Evolutionary conservation across 768 basidiomycete genomes (phyloP).

Genomic region (Mycena kentingensis): DNA sequence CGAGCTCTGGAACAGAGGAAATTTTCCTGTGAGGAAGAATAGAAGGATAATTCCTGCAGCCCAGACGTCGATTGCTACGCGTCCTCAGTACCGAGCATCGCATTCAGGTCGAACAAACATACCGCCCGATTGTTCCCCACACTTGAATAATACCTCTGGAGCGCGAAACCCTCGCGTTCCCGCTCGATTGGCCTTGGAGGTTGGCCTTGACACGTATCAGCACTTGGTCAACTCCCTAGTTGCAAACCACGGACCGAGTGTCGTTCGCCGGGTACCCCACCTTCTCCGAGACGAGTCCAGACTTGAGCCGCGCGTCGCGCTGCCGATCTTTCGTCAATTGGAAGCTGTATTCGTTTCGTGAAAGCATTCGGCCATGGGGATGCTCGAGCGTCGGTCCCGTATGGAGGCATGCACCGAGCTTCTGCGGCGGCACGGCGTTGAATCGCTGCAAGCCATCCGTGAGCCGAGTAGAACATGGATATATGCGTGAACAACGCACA

Average conservation of each 20-base stretch:
- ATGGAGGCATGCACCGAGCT: constrained; percentile 73
- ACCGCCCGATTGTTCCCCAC: constrained; percentile 92
- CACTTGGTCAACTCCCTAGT: background rate
- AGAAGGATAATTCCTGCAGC: constrained; percentile 89
- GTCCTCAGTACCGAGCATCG: background rate
- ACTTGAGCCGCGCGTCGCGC: constrained; percentile 59
- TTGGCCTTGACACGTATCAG: constrained; percentile 49
- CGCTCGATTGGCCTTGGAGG: constrained; percentile 92
- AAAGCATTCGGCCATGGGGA: constrained; percentile 68
- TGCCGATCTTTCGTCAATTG: constrained; percentile 59
- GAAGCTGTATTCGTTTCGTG: constrained; percentile 46
- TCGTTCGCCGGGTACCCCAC: constrained; percentile 83
- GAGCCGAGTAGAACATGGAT: background rate
- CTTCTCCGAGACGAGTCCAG: constrained; percentile 56
- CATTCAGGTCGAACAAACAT: constrained; percentile 30
- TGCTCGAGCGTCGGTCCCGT: constrained; percentile 57
- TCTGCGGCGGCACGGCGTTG: constrained; percentile 41
- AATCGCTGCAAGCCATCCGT: constrained; percentile 47
- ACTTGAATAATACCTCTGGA: constrained; percentile 94
- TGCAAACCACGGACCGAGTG: constrained; percentile 48
- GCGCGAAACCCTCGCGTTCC: constrained; percentile 97
- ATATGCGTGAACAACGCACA: constrained; percentile 48
- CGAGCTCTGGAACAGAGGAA: constrained; percentile 90
- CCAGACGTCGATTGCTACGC: constrained; percentile 93
- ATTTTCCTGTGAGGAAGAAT: constrained; percentile 90